Evolutionary conservation across 495 filamentous ascomycete genomes (phyloP), one percentile per base, ranked within the genome.

Genomic region (Darksidea phi): DNA sequence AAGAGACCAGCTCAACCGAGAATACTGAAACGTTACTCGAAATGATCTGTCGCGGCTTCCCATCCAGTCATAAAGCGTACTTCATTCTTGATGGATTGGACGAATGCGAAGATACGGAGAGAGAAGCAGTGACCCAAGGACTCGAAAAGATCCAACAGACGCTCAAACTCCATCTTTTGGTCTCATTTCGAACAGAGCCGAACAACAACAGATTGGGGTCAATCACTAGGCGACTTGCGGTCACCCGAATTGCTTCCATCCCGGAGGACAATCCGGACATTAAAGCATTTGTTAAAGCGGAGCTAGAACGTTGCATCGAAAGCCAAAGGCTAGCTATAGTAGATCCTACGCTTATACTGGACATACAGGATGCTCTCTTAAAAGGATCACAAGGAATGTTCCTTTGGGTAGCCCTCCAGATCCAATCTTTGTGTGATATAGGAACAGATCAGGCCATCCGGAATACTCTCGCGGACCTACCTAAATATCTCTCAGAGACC

Each of bases 331-430:
- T 79, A 37, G 54, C 51, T n/a, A 56, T 78, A 46, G 70, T 71
- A 49, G 62, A 78, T 53, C 70, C 75, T 17, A 60, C 54, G 6
- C 54, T 78, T 11, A 72, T 76, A 46, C 36, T 74, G 26, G 73
- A 76, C 32, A 75, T 76, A 59, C 55, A 64, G 43, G 64, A 72
- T 57, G 66, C 67, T 53, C 69, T 77, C 17, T 20, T 72, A 23
- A 28, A 67, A 49, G 70, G 71, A 25, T 64, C 67, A 23, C 68
- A 75, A 65, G 75, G 70, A 18, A 78, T 80, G 75, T 79, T 80
- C 53, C 75, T 78, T 32, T 80, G 77, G 78, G 77, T 76, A 12
- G 71, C 68, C 52, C 70, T 79, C 36, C 75, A 80, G 61, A 75
- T 79, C 49, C 64, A 76, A 32, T 58, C 64, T 21, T 45, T 79